phyloP scores from a whole-genome alignment of 441 rosid species.

The Croton setiger region DNA sequence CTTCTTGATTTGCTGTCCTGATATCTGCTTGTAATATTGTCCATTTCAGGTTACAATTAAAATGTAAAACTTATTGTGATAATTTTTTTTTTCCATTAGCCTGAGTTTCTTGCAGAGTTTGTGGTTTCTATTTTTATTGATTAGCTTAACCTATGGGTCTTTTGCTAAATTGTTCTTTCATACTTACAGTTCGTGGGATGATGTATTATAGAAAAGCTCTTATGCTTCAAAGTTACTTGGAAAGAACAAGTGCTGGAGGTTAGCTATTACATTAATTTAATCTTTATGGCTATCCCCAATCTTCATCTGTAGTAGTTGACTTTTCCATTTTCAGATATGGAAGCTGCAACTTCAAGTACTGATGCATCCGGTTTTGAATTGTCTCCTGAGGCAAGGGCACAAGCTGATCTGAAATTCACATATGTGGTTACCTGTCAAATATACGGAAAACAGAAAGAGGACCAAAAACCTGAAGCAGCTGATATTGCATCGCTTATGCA shows the following conservation, averaged over 20 bases:
- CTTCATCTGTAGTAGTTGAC: slow-evolving; percentile 9
- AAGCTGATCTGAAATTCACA: slow-evolving; percentile 90
- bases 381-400: slow-evolving; percentile 93
- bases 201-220: slow-evolving; percentile 99
- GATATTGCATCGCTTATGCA: slow-evolving; percentile 97
- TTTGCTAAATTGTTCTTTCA: slow-evolving; percentile 18
- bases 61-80: neutral
- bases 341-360: slow-evolving; percentile 50
- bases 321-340: slow-evolving; percentile 51
- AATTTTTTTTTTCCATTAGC: neutral
- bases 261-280: slow-evolving; percentile 21
- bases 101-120: neutral
- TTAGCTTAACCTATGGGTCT: slow-evolving; percentile 7
- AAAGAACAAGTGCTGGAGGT: slow-evolving; percentile 75
- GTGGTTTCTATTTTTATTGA: neutral
- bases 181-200: slow-evolving; percentile 95
- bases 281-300: slow-evolving; percentile 9
- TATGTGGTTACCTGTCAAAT: slow-evolving; percentile 97
- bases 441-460: slow-evolving; percentile 98
- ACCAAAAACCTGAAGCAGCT: slow-evolving; percentile 89
- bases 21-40: neutral
- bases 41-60: neutral
- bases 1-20: neutral
- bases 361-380: slow-evolving; percentile 75
- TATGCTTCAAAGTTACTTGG: slow-evolving; percentile 92